Percentiles rank a stretch among this genome's conserved stretches.
Conservation (phyloP, 2,329 filamentous ascomycete genomes). For the Talaromyces sp. region DNA sequence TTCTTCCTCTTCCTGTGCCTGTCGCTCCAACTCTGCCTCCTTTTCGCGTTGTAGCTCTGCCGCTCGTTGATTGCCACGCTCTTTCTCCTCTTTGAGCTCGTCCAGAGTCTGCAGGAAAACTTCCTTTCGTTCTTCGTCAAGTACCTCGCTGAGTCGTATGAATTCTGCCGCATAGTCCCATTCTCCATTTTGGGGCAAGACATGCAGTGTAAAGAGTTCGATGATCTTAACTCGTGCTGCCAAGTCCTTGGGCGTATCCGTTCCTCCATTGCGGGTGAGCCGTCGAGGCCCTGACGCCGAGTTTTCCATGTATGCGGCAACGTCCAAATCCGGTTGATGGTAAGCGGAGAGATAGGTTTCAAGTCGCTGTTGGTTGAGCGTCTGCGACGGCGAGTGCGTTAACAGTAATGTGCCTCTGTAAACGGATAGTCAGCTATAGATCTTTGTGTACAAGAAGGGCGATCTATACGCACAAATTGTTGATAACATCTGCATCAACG, state of each 20-base stretch:
- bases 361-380: conserved; percentile 77
- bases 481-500: conserved; percentile 88
- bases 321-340: conserved; percentile 67
- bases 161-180: conserved; percentile 96
- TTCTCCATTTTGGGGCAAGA: conserved; percentile 87
- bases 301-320: conserved; percentile 58
- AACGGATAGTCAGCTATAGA: not conserved
- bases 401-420: conserved; percentile 79
- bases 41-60: conserved; percentile 61
- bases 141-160: conserved; percentile 75
- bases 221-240: conserved; percentile 84
- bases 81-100: conserved; percentile 76
- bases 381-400: conserved; percentile 81
- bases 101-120: conserved; percentile 83
- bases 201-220: conserved; percentile 91
- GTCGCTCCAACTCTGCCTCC: conserved; percentile 51
- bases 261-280: conserved; percentile 53
- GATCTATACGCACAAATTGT: conserved; percentile 43
- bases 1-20: conserved; percentile 44
- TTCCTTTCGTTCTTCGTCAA: conserved; percentile 89
- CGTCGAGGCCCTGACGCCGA: conserved; percentile 30
- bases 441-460: not conserved
- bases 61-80: conserved; percentile 63
- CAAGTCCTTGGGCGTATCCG: conserved; percentile 79
- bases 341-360: conserved; percentile 84